phyloP scores from a whole-genome alignment of 2,329 filamentous ascomycete genomes.

The Teratosphaeria zuluensis region DNA sequence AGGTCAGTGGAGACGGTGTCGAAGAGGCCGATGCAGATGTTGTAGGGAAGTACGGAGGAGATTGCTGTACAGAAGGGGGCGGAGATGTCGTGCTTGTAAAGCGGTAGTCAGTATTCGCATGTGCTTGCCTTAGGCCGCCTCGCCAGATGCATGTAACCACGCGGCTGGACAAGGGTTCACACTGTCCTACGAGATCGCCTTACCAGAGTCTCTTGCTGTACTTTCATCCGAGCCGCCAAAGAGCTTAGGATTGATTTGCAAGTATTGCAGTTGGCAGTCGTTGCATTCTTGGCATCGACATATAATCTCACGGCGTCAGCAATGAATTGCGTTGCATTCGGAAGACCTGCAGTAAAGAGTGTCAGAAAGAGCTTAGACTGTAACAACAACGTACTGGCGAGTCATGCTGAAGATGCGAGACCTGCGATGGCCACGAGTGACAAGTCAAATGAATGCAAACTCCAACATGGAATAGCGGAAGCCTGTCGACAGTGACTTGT shows the following conservation, averaged over 20 bases:
- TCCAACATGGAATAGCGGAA: background rate
- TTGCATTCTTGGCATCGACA: background rate
- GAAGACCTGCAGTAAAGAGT: background rate
- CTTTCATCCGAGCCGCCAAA: background rate
- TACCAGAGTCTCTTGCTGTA: background rate
- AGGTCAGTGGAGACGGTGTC: background rate
- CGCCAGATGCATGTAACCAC: background rate
- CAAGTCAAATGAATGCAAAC: background rate
- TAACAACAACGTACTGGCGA: background rate
- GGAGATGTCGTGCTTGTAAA: background rate
- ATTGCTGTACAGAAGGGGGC: background rate
- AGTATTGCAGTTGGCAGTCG: background rate
- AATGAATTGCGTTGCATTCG: background rate
- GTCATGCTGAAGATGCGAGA: too few species aligned
- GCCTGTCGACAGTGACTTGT: background rate
- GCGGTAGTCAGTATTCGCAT: background rate
- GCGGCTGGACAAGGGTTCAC: background rate
- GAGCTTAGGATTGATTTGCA: background rate
- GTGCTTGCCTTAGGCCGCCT: background rate
- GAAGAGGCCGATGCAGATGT: background rate
- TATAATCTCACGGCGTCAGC: background rate
- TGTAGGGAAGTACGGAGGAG: background rate
- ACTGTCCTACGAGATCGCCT: background rate
- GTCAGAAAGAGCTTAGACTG: background rate
- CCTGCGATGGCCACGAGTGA: too few species aligned